Base-by-base conservation (phyloP, 306 rosid species). In the Lathyrus aphaca region DNA sequence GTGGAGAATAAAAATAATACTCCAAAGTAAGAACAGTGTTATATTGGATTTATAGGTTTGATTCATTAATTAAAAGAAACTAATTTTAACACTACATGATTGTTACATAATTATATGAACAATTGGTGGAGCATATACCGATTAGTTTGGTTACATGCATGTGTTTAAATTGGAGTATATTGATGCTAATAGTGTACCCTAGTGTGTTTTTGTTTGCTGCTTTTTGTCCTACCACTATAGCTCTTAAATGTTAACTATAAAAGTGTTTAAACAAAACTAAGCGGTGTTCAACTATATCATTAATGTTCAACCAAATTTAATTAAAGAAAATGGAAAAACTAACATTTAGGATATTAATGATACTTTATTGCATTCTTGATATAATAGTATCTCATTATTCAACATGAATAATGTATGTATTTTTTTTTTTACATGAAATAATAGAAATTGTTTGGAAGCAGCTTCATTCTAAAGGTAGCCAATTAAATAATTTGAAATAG, bases 191-290 rank as follows among this genome's bases (percentile, higher is more conserved):
- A 14, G 8, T 50, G 56, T 1, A 51, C 10, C 29, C 27, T 51
- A 19, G 29, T 10, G 1, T 51, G 27, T 51, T 18, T 18, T 51
- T 51, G 57, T 27, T 18, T 51, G 29, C 57, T 51, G 29, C 57
- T 50, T 50, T 50, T 9, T 18, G 54, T 50, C 11, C 23, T 9
- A 51, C 14, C 57, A 51, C 7, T 10, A 19, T 46, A 51, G 29
- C 29, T 51, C 57, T 18, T 51, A 51, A 27, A 29, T 51, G 29
- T 51, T n/a, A 51, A 18, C 57, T 50, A 13, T 50, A 50, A 50
- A 50, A 16, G 18, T 6, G 13, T 43, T 1, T 11, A 13, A 43
- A 43, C 48, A 43, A 14, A 43, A 13, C 8, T 4, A 8, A 48
- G 19, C 54, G 54, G 54, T 12, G 23, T 9, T 16, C 21, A 48